A percentile compares a stretch with the other conserved stretches of the same genome.
Evolutionary conservation across 257 asterid genomes (phyloP).

Genomic region (Hygrophila difformis): DNA sequence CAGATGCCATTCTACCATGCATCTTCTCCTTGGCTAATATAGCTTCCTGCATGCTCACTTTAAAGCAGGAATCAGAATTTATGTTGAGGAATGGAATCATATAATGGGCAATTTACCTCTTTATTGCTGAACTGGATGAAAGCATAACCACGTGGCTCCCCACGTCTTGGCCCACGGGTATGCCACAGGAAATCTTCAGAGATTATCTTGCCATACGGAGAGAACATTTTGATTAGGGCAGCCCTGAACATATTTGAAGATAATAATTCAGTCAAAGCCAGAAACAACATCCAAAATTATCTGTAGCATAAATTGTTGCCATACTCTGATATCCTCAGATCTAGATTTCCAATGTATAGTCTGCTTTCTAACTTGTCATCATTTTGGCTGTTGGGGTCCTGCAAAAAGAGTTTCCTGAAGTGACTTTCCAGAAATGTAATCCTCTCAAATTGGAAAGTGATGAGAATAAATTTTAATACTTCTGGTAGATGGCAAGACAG

Average conservation of each 20-base stretch:
- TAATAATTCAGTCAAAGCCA: background rate
- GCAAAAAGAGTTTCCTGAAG: too few relatives aligned
- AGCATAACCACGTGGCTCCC: constrained; percentile 72
- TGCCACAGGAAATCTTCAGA: constrained; percentile 96
- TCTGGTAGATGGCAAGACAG: too few relatives aligned
- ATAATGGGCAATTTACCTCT: constrained; percentile 52
- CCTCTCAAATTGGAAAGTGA: too few relatives aligned
- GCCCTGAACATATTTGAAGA: constrained; percentile 40
- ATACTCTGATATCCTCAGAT: constrained; percentile 78
- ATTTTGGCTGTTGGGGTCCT: constrained; percentile 31
- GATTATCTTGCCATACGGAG: constrained; percentile 63
- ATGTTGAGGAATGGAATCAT: background rate
- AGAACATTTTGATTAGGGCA: constrained; percentile 75
- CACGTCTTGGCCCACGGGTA: constrained; percentile 86
- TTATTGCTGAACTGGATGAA: constrained; percentile 74
- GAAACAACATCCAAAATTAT: background rate
- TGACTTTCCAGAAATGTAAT: too few relatives aligned
- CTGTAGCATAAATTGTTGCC: constrained; percentile 2
- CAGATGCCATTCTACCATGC: constrained; percentile 73
- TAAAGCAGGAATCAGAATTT: constrained; percentile 41
- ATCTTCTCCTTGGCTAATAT: constrained; percentile 76
- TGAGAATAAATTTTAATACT: too few relatives aligned
- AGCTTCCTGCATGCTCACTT: constrained; percentile 99
- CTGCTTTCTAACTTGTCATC: constrained; percentile 67
- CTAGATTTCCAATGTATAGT: constrained; percentile 79